A percentile compares a stretch with the other conserved stretches of the same genome.
These are phyloP conservation scores for Chaetomiaceae sp. DNA, from an alignment of 2,329 filamentous ascomycete species.

Conservation along the genomic window DNA sequence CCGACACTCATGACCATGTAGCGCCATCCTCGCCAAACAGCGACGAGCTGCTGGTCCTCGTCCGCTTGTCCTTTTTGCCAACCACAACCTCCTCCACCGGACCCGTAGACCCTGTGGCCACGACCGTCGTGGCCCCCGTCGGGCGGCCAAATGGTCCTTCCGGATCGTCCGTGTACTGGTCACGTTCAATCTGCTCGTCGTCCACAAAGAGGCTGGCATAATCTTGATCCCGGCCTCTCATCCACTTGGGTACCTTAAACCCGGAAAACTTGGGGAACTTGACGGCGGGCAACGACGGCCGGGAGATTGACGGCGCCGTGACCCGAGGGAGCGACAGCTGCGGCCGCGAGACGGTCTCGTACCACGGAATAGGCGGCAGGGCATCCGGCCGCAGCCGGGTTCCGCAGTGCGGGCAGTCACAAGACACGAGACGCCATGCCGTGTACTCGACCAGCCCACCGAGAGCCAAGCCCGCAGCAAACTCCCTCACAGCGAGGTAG, in stretches of 20 bases:
- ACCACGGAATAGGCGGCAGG: constrained; percentile 36
- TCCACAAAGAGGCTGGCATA: constrained; percentile 18
- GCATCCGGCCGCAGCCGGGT: constrained; percentile 33
- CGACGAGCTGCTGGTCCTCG: neutral
- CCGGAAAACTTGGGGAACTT: constrained; percentile 2
- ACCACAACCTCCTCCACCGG: constrained; percentile 20
- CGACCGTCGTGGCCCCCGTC: neutral
- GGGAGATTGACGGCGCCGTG: neutral
- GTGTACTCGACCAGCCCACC: constrained; percentile 36
- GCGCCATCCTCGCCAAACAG: constrained; percentile 12
- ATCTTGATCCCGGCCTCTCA: constrained; percentile 6
- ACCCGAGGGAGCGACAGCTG: constrained; percentile 9
- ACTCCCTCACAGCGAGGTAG: constrained; percentile 34
- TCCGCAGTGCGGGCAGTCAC: constrained; percentile 39
- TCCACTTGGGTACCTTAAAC: constrained; percentile 14
- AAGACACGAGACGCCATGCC: constrained; percentile 36
- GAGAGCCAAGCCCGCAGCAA: constrained; percentile 39
- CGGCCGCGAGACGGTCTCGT: constrained; percentile 20
- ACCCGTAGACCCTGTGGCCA: constrained; percentile 10
- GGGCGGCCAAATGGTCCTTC: constrained; percentile 4
- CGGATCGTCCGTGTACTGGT: constrained; percentile 18
- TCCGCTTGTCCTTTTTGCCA: constrained; percentile 18
- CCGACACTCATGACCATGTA: constrained; percentile 8
- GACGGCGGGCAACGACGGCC: constrained; percentile 7
- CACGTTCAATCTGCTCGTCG: constrained; percentile 14